phyloP scores from a whole-genome alignment of 192 early-diverging fungal genomes.

The Podochytrium sp. region DNA sequence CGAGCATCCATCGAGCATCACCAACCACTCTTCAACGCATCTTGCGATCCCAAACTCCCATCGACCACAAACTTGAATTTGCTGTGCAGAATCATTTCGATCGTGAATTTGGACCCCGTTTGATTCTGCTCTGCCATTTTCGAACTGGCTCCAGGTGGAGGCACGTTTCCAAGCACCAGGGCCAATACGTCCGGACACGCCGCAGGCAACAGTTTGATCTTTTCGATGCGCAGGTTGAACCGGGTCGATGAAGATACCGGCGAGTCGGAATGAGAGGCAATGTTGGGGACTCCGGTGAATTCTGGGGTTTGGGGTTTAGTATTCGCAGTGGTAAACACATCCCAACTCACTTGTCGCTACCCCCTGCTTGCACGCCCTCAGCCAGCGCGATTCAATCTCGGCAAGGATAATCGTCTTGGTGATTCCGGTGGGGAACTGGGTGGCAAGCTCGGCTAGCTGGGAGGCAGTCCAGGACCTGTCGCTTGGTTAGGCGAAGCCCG shows the following conservation, averaged over 20 bases:
- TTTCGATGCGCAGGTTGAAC: background rate
- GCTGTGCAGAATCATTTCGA: constrained; percentile 9
- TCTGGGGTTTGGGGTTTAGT: background rate
- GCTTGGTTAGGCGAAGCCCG: too few species aligned
- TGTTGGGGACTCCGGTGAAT: background rate
- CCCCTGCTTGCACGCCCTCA: background rate
- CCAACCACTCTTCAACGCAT: background rate
- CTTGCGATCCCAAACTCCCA: background rate
- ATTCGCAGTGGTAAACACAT: background rate
- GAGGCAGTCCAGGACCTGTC: constrained; percentile 1
- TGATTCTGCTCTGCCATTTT: background rate
- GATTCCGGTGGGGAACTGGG: constrained; percentile 20
- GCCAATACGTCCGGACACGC: background rate
- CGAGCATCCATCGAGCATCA: too few species aligned
- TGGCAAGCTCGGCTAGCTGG: background rate
- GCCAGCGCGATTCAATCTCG: constrained; percentile 1
- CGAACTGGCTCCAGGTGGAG: background rate
- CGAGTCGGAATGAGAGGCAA: background rate
- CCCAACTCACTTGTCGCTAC: background rate
- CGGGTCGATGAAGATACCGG: background rate
- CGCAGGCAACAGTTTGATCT: background rate
- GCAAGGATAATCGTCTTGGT: background rate
- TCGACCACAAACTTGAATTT: constrained; percentile 4
- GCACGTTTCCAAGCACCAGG: background rate
- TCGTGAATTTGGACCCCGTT: background rate